A percentile compares a stretch with the other conserved stretches of the same genome.
These are phyloP conservation scores for Dictyostelium purpureum DNA, from an alignment of 78 protist genomes.

Conservation along the genomic window DNA sequence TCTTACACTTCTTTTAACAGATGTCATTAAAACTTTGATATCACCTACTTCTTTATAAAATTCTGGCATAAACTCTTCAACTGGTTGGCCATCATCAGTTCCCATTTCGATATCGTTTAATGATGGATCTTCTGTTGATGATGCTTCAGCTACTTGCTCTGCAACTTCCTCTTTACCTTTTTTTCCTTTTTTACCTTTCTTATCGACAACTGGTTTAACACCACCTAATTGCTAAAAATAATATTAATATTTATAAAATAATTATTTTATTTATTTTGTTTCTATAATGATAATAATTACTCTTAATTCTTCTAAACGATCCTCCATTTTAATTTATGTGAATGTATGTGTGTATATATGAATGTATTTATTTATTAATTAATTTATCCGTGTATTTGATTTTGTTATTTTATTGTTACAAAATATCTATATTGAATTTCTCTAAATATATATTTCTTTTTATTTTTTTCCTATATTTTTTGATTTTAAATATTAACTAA, in stretches of 20 bases:
- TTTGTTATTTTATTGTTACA: too few relatives aligned
- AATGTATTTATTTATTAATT: too few relatives aligned
- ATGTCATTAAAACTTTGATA: slow-evolving; percentile 60
- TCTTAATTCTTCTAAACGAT: slow-evolving; percentile 68
- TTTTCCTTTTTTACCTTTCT: slow-evolving; percentile 49
- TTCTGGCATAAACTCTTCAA: slow-evolving; percentile 80
- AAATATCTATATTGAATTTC: too few relatives aligned
- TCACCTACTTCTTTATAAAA: slow-evolving; percentile 78
- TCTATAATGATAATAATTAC: background rate
- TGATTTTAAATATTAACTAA: too few relatives aligned
- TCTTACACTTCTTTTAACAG: slow-evolving; percentile 70
- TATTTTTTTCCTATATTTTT: too few relatives aligned
- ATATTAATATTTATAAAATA: background rate
- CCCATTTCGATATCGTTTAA: slow-evolving; percentile 47
- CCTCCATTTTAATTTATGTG: slow-evolving; percentile 36
- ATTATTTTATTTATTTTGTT: background rate
- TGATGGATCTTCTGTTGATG: slow-evolving; percentile 5
- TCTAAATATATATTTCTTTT: too few relatives aligned
- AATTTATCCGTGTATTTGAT: too few relatives aligned
- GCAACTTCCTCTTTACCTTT: slow-evolving; percentile 42
- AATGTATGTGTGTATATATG: too few relatives aligned
- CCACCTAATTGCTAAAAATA: slow-evolving; percentile 19
- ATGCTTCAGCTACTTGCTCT: slow-evolving; percentile 11
- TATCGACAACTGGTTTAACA: slow-evolving; percentile 28
- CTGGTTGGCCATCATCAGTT: slow-evolving; percentile 16